These are phyloP conservation scores for Yamadazyma phyllophila DNA, from an alignment of 805 yeast species.

Conservation along the genomic window DNA sequence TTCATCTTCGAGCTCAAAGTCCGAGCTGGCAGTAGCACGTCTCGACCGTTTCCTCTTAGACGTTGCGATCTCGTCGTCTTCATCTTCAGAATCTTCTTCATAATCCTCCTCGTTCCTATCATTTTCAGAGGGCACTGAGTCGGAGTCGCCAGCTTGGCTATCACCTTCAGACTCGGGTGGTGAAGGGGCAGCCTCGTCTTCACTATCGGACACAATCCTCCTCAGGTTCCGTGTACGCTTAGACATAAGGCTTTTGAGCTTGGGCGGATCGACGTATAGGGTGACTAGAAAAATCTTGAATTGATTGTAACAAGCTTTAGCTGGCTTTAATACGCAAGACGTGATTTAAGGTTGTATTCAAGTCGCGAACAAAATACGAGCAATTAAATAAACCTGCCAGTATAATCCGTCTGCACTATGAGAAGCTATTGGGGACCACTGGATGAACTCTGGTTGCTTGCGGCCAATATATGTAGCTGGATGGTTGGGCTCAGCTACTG, in stretches of 20 bases:
- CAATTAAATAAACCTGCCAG: too few relatives aligned
- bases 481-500: neutral
- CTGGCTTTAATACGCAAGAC: neutral
- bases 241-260: conserved; percentile 14
- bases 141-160: conserved; percentile 8
- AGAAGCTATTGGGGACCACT: neutral
- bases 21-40: conserved; percentile 16
- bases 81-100: conserved; percentile 16
- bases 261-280: conserved; percentile 13
- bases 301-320: neutral
- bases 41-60: neutral
- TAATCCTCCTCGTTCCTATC: conserved; percentile 22
- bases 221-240: conserved; percentile 11
- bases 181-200: conserved; percentile 15
- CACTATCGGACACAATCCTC: conserved; percentile 9
- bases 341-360: neutral
- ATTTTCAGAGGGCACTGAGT: conserved; percentile 15
- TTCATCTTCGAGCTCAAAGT: conserved; percentile 22
- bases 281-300: conserved; percentile 13
- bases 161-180: conserved; percentile 18
- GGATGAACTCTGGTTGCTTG: neutral
- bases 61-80: conserved; percentile 10
- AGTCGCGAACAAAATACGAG: neutral
- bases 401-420: neutral
- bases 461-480: neutral